These are phyloP conservation scores for Xerocomellus chrysenteron DNA, from an alignment of 768 basidiomycete species.

Conservation along the genomic window DNA sequence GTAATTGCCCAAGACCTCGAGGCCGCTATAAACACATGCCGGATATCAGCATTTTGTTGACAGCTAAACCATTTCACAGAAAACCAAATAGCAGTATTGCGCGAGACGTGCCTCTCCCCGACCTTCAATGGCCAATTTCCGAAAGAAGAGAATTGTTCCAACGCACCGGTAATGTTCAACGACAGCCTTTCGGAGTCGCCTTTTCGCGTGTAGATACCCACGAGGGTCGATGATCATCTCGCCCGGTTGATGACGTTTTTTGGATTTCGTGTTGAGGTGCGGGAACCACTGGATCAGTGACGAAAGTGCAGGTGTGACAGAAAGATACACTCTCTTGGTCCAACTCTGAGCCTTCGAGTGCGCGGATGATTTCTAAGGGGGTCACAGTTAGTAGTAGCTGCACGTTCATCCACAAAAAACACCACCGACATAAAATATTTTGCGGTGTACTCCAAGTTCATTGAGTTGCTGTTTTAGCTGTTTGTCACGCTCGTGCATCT, in stretches of 20 bases:
- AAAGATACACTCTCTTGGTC: conserved; percentile 8
- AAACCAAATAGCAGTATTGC: neutral
- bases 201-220: conserved; percentile 78
- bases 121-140: neutral
- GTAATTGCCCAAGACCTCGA: conserved; percentile 88
- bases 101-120: neutral
- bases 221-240: conserved; percentile 53
- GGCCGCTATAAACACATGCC: conserved; percentile 44
- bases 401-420: neutral
- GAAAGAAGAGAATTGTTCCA: neutral
- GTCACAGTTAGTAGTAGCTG: neutral
- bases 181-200: conserved; percentile 78
- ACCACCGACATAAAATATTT: conserved; percentile 51
- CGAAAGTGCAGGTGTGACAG: neutral
- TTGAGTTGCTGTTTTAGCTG: conserved; percentile 65
- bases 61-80: neutral
- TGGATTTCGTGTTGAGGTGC: neutral
- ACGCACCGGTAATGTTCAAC: conserved; percentile 75
- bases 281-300: neutral
- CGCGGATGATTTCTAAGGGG: conserved; percentile 12
- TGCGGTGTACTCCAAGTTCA: conserved; percentile 71
- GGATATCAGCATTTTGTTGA: conserved; percentile 7
- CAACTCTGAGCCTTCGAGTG: conserved; percentile 7
- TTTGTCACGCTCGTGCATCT: conserved; percentile 48
- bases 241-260: neutral